Percentiles rank a stretch among this genome's conserved stretches.
phyloP scores from a whole-genome alignment of 176 grass and related monocot species.

The Eragrostis nindensis region DNA sequence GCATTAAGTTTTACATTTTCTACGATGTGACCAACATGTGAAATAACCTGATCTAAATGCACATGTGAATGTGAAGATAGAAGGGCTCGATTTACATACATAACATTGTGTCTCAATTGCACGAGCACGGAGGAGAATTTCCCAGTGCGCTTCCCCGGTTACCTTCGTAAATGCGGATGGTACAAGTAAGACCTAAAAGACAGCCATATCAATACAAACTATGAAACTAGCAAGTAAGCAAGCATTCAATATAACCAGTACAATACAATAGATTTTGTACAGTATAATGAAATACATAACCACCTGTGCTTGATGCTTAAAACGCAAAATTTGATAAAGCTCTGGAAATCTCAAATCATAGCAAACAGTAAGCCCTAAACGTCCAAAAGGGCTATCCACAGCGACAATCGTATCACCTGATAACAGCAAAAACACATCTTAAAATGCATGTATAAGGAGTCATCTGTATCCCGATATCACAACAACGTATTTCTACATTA shows the following conservation, averaged over 20 bases:
- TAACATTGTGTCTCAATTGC: slow-evolving; percentile 97
- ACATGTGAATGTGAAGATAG: slow-evolving; percentile 20
- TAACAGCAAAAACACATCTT: slow-evolving; percentile 18
- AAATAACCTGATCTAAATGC: slow-evolving; percentile 21
- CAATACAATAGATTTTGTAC: slow-evolving; percentile 21
- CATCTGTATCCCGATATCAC: too few species aligned
- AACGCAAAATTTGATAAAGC: slow-evolving; percentile 85
- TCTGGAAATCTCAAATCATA: slow-evolving; percentile 98
- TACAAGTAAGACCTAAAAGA: slow-evolving; percentile 72
- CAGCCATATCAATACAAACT: slow-evolving; percentile 32
- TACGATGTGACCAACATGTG: neutral
- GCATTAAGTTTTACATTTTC: neutral
- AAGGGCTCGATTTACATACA: slow-evolving; percentile 50
- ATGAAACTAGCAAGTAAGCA: slow-evolving; percentile 15
- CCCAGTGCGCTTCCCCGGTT: slow-evolving; percentile 94
- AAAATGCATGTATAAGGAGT: slow-evolving; percentile 13
- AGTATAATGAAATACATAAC: slow-evolving; percentile 27
- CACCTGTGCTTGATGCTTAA: slow-evolving; percentile 88
- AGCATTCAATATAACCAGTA: neutral
- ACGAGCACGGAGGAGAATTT: slow-evolving; percentile 87
- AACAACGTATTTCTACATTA: neutral
- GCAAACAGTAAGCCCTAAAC: slow-evolving; percentile 87
- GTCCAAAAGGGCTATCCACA: slow-evolving; percentile 79
- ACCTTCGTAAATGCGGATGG: slow-evolving; percentile 84
- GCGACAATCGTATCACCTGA: slow-evolving; percentile 62